Base-by-base conservation (phyloP, 129 eudicot genomes). In the carrot (Daucus carota) region DNA sequence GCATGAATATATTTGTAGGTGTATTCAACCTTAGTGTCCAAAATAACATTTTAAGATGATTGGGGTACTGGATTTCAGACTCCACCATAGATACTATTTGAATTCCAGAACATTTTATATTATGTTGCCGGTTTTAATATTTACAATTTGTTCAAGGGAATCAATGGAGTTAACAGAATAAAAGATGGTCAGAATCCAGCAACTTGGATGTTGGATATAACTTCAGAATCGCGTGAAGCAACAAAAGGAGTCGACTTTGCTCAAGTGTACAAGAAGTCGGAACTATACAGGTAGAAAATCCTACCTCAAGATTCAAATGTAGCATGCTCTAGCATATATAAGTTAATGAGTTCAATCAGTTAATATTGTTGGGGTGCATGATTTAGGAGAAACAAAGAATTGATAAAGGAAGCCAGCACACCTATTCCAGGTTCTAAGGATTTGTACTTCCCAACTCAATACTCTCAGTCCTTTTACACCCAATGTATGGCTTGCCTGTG, bases 401-500 rank as follows among this genome's bases (percentile, higher is more conserved):
- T 84, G 70, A 88, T 92, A 45, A 77, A 77, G 79, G 96, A 90
- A 86, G 82, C 73, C 10, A 90, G 98, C 72, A 75, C 57, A 75
- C 98, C 98, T 1, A 76, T 79, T 57, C 85, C 90, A 8, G 90
- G 90, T 65, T 90, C 98, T 52, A 85, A 80, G 79, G 96, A 92
- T 59, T 70, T 92, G 54, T 77, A 80, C 70, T 92, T 90, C 78
- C 75, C 81, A 1, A 86, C 89, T n/a, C 86, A 80, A 47, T 90
- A 92, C 76, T 86, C 98, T 8, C 94, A 86, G 72, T 73, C 98
- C 42, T 82, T 87, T 73, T 86, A 77, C 77, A 85, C 86, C 59
- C 98, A 92, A 73, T 90, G 91, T 80, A 80, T 85, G 80, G 98
- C 98, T n/a, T 92, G 98, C 82, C 83, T 92, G 16, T 90, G 98